phyloP scores from a whole-genome alignment of 2,329 filamentous ascomycete species.

The Sporothrix protearum region DNA sequence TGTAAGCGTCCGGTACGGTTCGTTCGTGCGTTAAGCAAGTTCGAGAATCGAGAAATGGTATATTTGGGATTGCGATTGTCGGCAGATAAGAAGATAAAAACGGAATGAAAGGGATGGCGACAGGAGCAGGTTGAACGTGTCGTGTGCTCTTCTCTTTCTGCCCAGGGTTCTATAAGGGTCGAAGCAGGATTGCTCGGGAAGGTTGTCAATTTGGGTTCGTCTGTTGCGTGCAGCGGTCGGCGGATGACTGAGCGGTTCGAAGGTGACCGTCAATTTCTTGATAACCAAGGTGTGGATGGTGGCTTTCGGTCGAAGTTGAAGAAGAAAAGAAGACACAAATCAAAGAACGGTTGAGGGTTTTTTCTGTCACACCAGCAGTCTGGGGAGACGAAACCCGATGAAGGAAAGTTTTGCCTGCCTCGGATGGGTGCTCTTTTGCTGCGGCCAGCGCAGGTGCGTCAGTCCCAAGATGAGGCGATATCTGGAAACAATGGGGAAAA shows the following conservation, averaged over 20 bases:
- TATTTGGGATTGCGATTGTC: background rate
- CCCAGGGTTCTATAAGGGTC: background rate
- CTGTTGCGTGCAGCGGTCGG: background rate
- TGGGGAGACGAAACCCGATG: background rate
- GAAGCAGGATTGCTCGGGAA: background rate
- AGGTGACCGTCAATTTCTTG: background rate
- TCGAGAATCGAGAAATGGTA: background rate
- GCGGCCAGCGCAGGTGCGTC: background rate
- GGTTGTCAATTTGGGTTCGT: background rate
- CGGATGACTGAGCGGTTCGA: conserved; percentile 11
- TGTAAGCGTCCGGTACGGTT: background rate
- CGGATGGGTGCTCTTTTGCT: background rate
- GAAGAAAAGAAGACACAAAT: background rate
- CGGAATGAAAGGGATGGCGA: background rate
- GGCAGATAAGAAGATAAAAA: background rate
- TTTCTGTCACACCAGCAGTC: conserved; percentile 1
- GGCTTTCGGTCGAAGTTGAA: background rate
- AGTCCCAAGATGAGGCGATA: conserved; percentile 14
- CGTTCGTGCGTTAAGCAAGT: background rate
- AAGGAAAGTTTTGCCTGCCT: background rate
- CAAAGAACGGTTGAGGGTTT: background rate
- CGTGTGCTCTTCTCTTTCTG: background rate
- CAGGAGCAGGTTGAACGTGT: background rate
- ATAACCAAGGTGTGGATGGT: background rate
- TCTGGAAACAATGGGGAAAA: background rate